Conservation (phyloP, 495 filamentous ascomycete genomes). For the Hyaloscypha hepaticicola region DNA sequence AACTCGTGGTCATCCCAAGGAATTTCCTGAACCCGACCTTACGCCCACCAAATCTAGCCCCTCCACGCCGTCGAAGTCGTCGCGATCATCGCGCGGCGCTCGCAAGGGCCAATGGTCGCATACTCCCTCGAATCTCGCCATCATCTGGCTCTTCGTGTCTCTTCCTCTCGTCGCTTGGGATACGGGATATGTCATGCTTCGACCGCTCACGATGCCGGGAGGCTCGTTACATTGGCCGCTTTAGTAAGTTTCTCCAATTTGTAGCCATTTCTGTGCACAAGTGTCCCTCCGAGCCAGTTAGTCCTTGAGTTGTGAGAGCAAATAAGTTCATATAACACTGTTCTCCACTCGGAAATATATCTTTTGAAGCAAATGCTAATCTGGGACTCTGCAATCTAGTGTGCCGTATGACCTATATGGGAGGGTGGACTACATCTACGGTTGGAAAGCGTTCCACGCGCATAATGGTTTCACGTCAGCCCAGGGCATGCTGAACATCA, state of each 20-base stretch:
- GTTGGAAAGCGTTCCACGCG: constrained; percentile 70
- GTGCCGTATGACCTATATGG: constrained; percentile 81
- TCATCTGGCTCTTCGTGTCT: constrained; percentile 76
- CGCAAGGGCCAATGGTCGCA: constrained; percentile 56
- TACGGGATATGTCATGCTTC: constrained; percentile 73
- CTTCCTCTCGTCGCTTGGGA: constrained; percentile 86
- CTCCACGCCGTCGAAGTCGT: constrained; percentile 14
- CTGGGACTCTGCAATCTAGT: no score
- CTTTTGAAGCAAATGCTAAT: no score
- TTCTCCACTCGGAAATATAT: no score
- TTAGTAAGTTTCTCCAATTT: no score
- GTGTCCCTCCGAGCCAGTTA: no score
- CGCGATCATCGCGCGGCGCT: constrained; percentile 11
- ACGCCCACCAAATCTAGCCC: constrained; percentile 30
- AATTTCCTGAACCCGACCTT: constrained; percentile 27
- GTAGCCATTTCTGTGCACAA: no score
- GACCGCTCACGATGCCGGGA: constrained; percentile 82
- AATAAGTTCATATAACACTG: no score
- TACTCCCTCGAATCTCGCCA: constrained; percentile 60
- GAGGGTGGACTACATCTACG: constrained; percentile 79
- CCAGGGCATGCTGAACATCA: constrained; percentile 68
- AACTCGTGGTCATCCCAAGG: constrained; percentile 24
- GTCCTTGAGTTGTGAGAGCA: no score
- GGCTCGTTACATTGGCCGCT: no score
- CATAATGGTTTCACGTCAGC: constrained; percentile 78